Conservation (phyloP, 1,284 basidiomycete species). For the Entoloma clypeatum region DNA sequence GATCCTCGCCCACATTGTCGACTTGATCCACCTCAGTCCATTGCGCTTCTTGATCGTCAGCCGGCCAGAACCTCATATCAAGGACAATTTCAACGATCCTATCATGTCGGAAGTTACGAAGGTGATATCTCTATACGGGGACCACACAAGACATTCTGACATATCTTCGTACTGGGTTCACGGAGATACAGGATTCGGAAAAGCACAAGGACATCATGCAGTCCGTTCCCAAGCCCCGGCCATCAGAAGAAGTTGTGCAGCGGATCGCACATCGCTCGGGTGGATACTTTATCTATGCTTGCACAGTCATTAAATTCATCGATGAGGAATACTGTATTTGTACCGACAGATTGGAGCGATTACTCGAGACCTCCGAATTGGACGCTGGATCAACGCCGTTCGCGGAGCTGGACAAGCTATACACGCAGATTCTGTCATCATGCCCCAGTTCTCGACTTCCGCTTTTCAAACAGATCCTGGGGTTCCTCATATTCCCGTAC, state of each 20-base stretch:
- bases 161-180: conserved; percentile 11
- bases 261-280: conserved; percentile 19
- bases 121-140: conserved; percentile 8
- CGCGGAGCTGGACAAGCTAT: conserved; percentile 19
- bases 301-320: conserved; percentile 25
- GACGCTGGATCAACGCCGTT: conserved; percentile 18
- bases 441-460: neutral
- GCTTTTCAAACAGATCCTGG: neutral
- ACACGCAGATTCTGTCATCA: conserved; percentile 22
- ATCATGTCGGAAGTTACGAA: neutral
- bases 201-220: conserved; percentile 1
- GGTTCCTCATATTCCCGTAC: neutral
- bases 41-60: conserved; percentile 19
- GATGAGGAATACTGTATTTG: conserved; percentile 8
- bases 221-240: conserved; percentile 17
- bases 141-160: conserved; percentile 11
- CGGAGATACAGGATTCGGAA: conserved; percentile 1
- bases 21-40: conserved; percentile 6
- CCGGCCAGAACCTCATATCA: conserved; percentile 18
- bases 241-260: conserved; percentile 12
- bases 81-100: conserved; percentile 9
- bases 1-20: neutral
- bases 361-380: conserved; percentile 9
- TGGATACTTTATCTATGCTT: conserved; percentile 28
- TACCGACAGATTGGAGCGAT: conserved; percentile 11